Evolutionary conservation across 805 yeast genomes (phyloP).

Genomic region (Limtongozyma cylindracea): DNA sequence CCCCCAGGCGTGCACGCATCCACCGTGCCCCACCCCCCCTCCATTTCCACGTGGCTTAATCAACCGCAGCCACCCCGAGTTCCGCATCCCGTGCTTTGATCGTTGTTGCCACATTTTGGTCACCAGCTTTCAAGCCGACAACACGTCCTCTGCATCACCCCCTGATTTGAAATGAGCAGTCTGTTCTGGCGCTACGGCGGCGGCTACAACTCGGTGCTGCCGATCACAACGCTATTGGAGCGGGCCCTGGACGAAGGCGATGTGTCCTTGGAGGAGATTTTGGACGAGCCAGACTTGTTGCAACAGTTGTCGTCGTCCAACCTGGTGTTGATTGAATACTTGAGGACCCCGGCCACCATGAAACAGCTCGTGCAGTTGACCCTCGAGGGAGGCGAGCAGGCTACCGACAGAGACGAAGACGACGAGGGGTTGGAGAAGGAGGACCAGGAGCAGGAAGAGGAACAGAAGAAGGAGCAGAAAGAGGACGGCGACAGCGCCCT

Average conservation of each 20-base stretch:
- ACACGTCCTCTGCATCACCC: too few species aligned
- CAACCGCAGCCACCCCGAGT: too few species aligned
- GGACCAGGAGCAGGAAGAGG: constrained; percentile 3
- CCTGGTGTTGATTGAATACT: constrained; percentile 47
- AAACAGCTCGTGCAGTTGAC: too few species aligned
- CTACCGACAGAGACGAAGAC: constrained; percentile 1
- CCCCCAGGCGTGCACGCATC: too few species aligned
- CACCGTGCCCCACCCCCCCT: too few species aligned
- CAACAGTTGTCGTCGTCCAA: constrained; percentile 47
- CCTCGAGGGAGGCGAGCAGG: neutral
- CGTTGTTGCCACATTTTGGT: too few species aligned
- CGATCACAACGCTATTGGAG: constrained; percentile 13
- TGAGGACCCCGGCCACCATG: constrained; percentile 8
- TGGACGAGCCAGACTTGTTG: constrained; percentile 16
- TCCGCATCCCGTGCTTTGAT: too few species aligned
- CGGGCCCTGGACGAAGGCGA: constrained; percentile 4
- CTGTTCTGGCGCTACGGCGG: constrained; percentile 20
- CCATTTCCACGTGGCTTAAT: too few species aligned
- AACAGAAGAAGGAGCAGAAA: constrained; percentile 1
- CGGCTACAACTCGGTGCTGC: constrained; percentile 17
- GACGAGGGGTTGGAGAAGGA: neutral
- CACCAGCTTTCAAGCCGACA: too few species aligned
- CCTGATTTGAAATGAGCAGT: constrained; percentile 18
- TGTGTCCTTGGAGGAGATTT: constrained; percentile 9
- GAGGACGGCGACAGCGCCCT: too few species aligned